Percentiles rank a stretch among this genome's conserved stretches.
Evolutionary conservation across 1,284 basidiomycete species (phyloP).

Genomic region (Ganoderma meredithae): DNA sequence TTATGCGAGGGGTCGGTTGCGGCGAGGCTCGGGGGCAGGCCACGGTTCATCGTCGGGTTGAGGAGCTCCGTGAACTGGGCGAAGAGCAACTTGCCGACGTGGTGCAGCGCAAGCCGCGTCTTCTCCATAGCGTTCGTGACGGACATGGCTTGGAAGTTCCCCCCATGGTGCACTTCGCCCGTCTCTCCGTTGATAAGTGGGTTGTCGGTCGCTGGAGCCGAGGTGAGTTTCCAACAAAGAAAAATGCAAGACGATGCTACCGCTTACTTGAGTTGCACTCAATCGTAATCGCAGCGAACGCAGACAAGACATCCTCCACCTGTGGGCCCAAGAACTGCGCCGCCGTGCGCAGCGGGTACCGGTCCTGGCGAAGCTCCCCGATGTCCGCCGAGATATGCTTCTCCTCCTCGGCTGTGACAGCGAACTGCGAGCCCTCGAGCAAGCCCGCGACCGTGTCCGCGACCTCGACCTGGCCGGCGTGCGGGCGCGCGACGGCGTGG

Average conservation of each 20-base stretch:
- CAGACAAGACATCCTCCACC: slow-evolving; percentile 79
- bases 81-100: slow-evolving; percentile 86
- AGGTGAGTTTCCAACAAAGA: slow-evolving; percentile 9
- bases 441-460: slow-evolving; percentile 75
- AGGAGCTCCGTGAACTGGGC: slow-evolving; percentile 85
- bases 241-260: no score
- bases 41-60: slow-evolving; percentile 85
- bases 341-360: slow-evolving; percentile 82
- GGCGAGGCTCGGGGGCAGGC: slow-evolving; percentile 84
- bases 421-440: slow-evolving; percentile 75
- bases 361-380: slow-evolving; percentile 76
- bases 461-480: slow-evolving; percentile 84
- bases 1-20: slow-evolving; percentile 84
- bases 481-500: slow-evolving; percentile 80
- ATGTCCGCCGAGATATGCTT: slow-evolving; percentile 73
- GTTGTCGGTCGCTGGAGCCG: slow-evolving; percentile 71
- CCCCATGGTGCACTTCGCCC: slow-evolving; percentile 79
- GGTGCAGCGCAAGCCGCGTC: slow-evolving; percentile 81
- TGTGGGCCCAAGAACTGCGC: slow-evolving; percentile 91
- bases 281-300: slow-evolving; percentile 68
- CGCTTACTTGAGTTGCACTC: slow-evolving; percentile 88
- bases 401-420: slow-evolving; percentile 67
- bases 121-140: slow-evolving; percentile 91
- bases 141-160: slow-evolving; percentile 90
- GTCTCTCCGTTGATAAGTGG: slow-evolving; percentile 75